phyloP scores from a whole-genome alignment of 1,284 basidiomycete genomes.

The Trichosporon coremiiforme region DNA sequence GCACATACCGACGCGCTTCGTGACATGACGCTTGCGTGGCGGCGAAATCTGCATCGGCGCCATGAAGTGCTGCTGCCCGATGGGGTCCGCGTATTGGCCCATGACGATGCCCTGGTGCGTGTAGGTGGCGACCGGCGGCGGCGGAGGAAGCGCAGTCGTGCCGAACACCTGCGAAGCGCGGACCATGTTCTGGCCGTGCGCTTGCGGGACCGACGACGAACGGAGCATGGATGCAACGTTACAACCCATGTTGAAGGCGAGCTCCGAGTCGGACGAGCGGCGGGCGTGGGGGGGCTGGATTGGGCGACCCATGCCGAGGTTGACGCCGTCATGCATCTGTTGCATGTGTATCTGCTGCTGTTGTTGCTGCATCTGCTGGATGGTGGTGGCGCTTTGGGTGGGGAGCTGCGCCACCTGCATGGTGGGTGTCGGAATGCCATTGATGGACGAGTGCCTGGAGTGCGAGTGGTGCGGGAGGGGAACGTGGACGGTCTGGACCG shows the following conservation, averaged over 20 bases:
- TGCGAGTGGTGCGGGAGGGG: not conserved
- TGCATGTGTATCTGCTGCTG: constrained; percentile 14
- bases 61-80: constrained; percentile 18
- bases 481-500: not conserved
- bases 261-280: constrained; percentile 32
- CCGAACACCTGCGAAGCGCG: constrained; percentile 22
- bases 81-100: constrained; percentile 18
- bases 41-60: constrained; percentile 13
- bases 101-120: constrained; percentile 11
- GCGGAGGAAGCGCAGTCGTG: constrained; percentile 19
- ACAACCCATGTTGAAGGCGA: constrained; percentile 27
- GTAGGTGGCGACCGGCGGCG: constrained; percentile 26
- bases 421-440: constrained; percentile 13
- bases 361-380: constrained; percentile 7
- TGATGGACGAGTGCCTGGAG: constrained; percentile 19
- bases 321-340: not conserved
- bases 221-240: constrained; percentile 31
- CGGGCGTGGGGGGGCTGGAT: constrained; percentile 25
- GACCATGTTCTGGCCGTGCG: constrained; percentile 19
- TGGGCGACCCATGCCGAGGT: constrained; percentile 29
- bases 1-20: constrained; percentile 37
- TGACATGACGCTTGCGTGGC: constrained; percentile 28
- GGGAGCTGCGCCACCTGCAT: constrained; percentile 15
- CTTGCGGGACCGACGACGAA: constrained; percentile 31
- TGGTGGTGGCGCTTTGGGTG: not conserved